phyloP scores from a whole-genome alignment of 306 rosid genomes.

The Malus sylvestris region DNA sequence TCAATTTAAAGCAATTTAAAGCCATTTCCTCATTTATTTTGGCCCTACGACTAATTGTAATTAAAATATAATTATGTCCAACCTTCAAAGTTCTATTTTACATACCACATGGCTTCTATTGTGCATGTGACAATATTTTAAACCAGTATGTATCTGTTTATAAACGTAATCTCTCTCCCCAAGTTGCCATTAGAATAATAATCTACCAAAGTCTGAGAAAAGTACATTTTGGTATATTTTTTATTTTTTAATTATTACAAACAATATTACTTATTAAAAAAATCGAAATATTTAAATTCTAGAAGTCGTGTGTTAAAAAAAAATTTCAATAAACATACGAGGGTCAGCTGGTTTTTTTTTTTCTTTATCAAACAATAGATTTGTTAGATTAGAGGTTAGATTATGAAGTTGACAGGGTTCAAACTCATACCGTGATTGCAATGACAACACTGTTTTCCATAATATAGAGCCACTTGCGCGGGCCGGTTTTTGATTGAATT shows the following conservation, averaged over 20 bases:
- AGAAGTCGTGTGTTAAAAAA: too few species aligned
- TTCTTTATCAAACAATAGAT: too few species aligned
- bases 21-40: not conserved
- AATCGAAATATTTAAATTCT: too few species aligned
- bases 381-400: too few species aligned
- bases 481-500: not conserved
- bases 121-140: not conserved
- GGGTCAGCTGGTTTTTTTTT: too few species aligned
- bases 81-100: not conserved
- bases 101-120: not conserved
- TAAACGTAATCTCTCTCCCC: too few species aligned
- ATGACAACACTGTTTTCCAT: not conserved
- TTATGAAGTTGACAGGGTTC: fast-evolving
- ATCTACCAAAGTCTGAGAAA: too few species aligned
- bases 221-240: not conserved
- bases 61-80: not conserved
- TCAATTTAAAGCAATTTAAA: not conserved
- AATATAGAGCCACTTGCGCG: fast-evolving
- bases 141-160: not conserved
- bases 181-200: too few species aligned
- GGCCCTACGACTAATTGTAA: not conserved
- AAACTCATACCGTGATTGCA: too few species aligned
- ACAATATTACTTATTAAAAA: too few species aligned
- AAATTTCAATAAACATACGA: too few species aligned
- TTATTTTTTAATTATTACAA: not conserved